These are phyloP conservation scores for Odontarrhena argentea DNA, from an alignment of 345 rosid species.

Conservation along the genomic window DNA sequence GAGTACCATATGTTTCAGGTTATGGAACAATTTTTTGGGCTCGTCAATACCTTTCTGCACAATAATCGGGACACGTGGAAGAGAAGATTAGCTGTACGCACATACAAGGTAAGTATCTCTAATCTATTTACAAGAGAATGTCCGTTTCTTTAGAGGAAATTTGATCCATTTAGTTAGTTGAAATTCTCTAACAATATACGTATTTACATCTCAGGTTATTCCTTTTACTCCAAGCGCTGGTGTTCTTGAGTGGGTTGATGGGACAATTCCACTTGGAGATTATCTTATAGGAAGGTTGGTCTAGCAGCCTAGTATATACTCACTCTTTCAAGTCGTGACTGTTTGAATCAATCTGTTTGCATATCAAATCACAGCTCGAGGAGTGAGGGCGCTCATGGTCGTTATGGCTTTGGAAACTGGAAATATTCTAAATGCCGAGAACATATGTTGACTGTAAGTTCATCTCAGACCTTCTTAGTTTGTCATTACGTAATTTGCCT, in stretches of 20 bases:
- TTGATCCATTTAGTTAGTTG: slow-evolving; percentile 24
- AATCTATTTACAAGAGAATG: slow-evolving; percentile 15
- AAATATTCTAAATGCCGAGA: slow-evolving; percentile 77
- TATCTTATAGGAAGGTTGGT: slow-evolving; percentile 89
- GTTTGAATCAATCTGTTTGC: slow-evolving; percentile 8
- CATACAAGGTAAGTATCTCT: slow-evolving; percentile 72
- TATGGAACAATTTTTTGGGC: slow-evolving; percentile 96
- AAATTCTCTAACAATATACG: background rate
- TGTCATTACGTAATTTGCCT: slow-evolving; percentile 22
- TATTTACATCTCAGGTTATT: slow-evolving; percentile 59
- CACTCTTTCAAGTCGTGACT: slow-evolving; percentile 19
- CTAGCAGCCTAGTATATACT: slow-evolving; percentile 16
- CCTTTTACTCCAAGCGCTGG: slow-evolving; percentile 99
- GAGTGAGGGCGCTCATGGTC: slow-evolving; percentile 90
- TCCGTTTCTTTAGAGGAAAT: background rate
- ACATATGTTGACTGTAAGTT: slow-evolving; percentile 73
- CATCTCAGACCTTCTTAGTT: slow-evolving; percentile 24
- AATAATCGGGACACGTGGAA: slow-evolving; percentile 87
- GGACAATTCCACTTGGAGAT: slow-evolving; percentile 93
- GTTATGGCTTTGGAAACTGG: slow-evolving; percentile 89
- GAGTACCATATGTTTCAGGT: slow-evolving; percentile 58
- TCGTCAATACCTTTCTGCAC: slow-evolving; percentile 83
- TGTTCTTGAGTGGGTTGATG: slow-evolving; percentile 98
- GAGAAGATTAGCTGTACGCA: slow-evolving; percentile 85
- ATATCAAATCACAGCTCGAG: slow-evolving; percentile 60